phyloP scores from a whole-genome alignment of 768 basidiomycete genomes.

The Strobilomyces echinocephalus region DNA sequence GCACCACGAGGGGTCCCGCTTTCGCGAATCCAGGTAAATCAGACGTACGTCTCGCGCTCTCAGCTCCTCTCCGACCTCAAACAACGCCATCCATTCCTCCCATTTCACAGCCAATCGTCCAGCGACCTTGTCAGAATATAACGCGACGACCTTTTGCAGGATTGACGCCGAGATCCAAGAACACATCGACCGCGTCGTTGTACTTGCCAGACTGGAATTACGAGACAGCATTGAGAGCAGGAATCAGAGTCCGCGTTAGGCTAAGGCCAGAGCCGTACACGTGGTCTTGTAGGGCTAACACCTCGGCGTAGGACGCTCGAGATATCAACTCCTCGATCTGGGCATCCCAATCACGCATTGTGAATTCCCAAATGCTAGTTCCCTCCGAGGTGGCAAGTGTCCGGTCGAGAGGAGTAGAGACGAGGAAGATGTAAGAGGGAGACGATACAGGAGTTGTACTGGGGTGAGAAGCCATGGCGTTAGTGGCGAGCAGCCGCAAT shows the following conservation, averaged over 20 bases:
- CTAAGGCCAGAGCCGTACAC: constrained; percentile 27
- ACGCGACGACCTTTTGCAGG: too few species aligned
- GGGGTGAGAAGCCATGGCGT: constrained; percentile 42
- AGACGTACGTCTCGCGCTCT: constrained; percentile 64
- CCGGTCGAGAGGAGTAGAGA: constrained; percentile 71
- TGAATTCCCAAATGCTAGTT: too few species aligned
- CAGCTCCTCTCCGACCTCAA: constrained; percentile 51
- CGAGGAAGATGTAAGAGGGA: constrained; percentile 52
- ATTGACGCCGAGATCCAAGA: too few species aligned
- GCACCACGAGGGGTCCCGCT: neutral
- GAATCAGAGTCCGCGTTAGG: constrained; percentile 53
- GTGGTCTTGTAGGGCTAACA: constrained; percentile 68
- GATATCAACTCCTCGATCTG: too few species aligned
- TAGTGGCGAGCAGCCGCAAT: constrained; percentile 51
- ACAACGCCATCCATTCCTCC: too few species aligned
- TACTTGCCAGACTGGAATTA: too few species aligned
- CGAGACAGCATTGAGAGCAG: constrained; percentile 67
- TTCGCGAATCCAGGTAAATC: neutral
- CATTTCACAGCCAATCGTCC: too few species aligned
- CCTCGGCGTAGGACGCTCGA: constrained; percentile 39
- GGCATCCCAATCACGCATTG: too few species aligned
- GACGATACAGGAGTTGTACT: constrained; percentile 27
- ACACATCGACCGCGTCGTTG: too few species aligned
- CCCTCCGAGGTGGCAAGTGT: constrained; percentile 45
- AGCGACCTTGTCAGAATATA: too few species aligned